Evolutionary conservation across 2,329 filamentous ascomycete genomes (phyloP).

Genomic region (Blastomyces gilchristii): DNA sequence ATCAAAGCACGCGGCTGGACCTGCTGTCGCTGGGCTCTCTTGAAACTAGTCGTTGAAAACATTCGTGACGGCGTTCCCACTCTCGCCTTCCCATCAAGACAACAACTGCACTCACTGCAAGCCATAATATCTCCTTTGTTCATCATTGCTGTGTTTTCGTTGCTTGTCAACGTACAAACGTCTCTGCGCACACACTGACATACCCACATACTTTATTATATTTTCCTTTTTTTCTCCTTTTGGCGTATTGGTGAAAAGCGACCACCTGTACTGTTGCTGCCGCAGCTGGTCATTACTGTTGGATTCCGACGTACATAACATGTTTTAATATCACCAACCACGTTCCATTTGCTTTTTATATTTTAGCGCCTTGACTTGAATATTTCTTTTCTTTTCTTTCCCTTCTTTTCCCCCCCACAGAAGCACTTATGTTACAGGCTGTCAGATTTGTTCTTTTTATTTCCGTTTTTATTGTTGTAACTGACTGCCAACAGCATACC

Average conservation of each 20-base stretch:
- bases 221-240: neutral
- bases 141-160: neutral
- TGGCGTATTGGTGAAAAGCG: neutral
- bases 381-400: neutral
- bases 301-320: neutral
- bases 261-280: neutral
- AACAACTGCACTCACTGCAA: neutral
- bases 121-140: neutral
- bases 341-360: neutral
- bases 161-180: neutral
- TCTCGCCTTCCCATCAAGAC: neutral
- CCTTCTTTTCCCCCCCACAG: too few species aligned
- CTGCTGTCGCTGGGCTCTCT: slow-evolving; percentile 1
- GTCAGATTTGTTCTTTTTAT: too few species aligned
- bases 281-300: neutral
- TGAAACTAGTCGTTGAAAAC: neutral
- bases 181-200: neutral
- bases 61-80: neutral
- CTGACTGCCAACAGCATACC: neutral
- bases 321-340: neutral
- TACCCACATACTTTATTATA: neutral
- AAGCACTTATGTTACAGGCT: too few species aligned
- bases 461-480: neutral
- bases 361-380: neutral
- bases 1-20: neutral